Percentiles rank a stretch among this genome's conserved stretches.
Evolutionary conservation across 2,329 filamentous ascomycete species (phyloP).

Genomic region (Lasiodiplodia gonubiensis): DNA sequence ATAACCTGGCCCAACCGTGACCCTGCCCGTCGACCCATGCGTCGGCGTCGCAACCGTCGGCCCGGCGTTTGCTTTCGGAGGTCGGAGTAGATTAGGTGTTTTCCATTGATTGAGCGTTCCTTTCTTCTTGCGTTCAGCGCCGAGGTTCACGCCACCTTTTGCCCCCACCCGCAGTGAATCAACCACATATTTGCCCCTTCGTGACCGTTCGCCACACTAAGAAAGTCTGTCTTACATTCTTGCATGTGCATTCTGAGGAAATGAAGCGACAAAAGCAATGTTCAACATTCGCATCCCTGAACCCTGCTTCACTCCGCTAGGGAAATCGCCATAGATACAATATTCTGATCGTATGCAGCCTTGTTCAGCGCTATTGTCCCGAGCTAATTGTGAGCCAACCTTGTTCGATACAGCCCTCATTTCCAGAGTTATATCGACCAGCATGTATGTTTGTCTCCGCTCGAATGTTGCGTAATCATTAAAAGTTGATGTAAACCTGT

Average conservation of each 20-base stretch:
- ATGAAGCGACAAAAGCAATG: not conserved
- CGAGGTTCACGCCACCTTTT: slow-evolving; percentile 11
- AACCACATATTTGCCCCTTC: not conserved
- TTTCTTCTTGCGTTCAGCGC: slow-evolving; percentile 18
- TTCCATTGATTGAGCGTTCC: slow-evolving; percentile 9
- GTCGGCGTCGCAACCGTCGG: slow-evolving; percentile 1
- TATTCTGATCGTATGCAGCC: not conserved
- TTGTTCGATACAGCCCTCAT: not conserved
- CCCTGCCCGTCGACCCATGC: not conserved
- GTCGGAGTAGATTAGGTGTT: slow-evolving; percentile 24
- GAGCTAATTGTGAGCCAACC: slow-evolving; percentile 5
- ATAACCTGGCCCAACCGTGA: not conserved
- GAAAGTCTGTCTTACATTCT: not conserved
- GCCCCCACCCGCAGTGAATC: not conserved
- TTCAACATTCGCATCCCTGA: not conserved
- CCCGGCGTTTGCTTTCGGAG: slow-evolving; percentile 12
- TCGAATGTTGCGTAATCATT: not conserved
- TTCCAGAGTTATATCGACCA: not conserved
- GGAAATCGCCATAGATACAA: not conserved
- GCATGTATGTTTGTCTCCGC: not conserved
- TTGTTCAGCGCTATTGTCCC: not conserved
- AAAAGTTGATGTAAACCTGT: not conserved
- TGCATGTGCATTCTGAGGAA: not conserved
- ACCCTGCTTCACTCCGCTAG: slow-evolving; percentile 7
- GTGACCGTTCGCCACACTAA: not conserved